Base-by-base conservation (phyloP, 1,284 basidiomycete species). In the Pisolithus thermaeus region DNA sequence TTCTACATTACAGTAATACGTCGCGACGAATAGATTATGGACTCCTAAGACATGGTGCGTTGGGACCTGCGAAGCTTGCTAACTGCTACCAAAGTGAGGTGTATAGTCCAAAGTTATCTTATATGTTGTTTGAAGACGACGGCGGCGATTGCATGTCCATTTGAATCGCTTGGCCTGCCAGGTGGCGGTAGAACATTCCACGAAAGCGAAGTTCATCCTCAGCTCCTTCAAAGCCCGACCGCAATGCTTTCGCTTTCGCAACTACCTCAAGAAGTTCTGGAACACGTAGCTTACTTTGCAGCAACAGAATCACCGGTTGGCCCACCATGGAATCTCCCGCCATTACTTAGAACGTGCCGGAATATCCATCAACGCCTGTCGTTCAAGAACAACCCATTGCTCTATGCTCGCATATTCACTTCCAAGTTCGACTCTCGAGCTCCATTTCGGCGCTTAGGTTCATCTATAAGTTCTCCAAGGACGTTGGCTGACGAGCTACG, bases 361-460 rank as follows among this genome's bases (percentile, higher is more conserved):
- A 64, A 66, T 39, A 66, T 89, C 50, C 59, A 83, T 66, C 62
- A 70, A 45, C 74, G 70, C 53, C 72, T 76, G 57, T 77, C 75
- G 9, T 67, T 76, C 52, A 44, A 62, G 7, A 58, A 67, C n/a
- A 84, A 85, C 59, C 76, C 75, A 7, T 72, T 79, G 54, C 75
- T 94, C 46, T 90, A 90, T 60, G 81, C 84, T 7, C 70, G 73
- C 52, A 79, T 92, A 52, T 92, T 89, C 61, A 67, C 70, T 37
- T 59, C 62, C 52, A 81, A 80, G 59, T 93, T 92, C 64, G 91
- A 93, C 67, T 65, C 73, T 25, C 67, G 68, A 9, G 78, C 86
- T 2, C 73, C 76, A 1, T 62, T 70, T 50, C 75, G 83, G 28
- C 78, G 87, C 23, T 67, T 88, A 36, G 79, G 78, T 25, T 47